phyloP scores from a whole-genome alignment of 2,329 filamentous ascomycete genomes.

The Trichoderma atrobrunneum region DNA sequence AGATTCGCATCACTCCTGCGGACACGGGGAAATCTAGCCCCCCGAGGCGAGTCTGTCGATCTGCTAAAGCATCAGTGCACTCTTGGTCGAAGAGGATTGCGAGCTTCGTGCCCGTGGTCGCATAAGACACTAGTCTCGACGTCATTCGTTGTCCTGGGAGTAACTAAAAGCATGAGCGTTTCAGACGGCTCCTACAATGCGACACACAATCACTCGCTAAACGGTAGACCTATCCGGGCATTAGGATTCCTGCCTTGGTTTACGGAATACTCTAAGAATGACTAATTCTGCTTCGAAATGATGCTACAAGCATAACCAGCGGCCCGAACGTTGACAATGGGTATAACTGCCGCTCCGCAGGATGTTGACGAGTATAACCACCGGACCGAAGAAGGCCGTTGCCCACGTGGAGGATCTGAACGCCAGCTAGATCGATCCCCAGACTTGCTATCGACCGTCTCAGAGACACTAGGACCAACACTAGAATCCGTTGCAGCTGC shows the following conservation, averaged over 20 bases:
- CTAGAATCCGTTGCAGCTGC: neutral
- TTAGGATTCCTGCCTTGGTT: neutral
- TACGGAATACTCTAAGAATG: neutral
- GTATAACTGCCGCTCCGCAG: neutral
- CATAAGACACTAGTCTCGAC: neutral
- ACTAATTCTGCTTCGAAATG: neutral
- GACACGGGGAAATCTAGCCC: neutral
- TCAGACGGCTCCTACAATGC: neutral
- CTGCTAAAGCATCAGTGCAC: neutral
- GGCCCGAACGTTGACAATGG: neutral
- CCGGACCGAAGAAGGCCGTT: neutral
- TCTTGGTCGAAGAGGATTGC: neutral
- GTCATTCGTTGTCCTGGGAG: neutral
- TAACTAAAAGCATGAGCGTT: neutral
- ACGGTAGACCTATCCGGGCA: neutral
- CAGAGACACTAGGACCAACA: neutral
- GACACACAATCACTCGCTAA: neutral
- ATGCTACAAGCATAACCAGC: neutral
- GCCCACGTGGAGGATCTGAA: constrained; percentile 10
- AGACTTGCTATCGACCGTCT: neutral
- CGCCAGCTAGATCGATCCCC: neutral
- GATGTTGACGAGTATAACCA: neutral
- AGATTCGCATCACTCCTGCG: neutral
- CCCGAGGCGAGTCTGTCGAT: neutral
- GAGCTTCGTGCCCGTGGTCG: neutral